Base-by-base conservation (phyloP, 169 alveolate species). In the Nephromyces sp. region DNA sequence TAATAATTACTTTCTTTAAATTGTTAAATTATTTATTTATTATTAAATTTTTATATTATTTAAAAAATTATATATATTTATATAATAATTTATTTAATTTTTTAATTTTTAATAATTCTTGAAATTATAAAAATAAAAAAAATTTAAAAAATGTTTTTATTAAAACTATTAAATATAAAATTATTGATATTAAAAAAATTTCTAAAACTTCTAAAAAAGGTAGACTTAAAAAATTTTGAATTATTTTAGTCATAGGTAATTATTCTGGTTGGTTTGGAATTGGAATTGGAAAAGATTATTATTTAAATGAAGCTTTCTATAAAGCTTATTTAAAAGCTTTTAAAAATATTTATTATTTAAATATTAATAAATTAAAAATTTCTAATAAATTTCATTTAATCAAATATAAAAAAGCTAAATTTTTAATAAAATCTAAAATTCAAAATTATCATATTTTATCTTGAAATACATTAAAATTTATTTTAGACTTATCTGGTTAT, bases 251-350 rank as follows among this genome's bases (percentile, higher is more conserved):
- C 30, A 28, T 70, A 43, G 65, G 66, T 15, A 52, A 24, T 52
- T 62, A 71, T 33, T n/a, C 53, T 15, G 34, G 34, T n/a, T 27
- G 67, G 28, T 29, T 52, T 52, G 61, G 67, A 32, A 53, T 71
- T 25, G 52, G 35, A 30, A 8, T 15, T 71, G 1, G 24, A 33
- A 53, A 71, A 6, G 30, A 53, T 52, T 71, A 28, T 57, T 57
- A 53, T 30, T 27, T 53, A 71, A 61, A 71, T 27, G 43, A 25
- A 29, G 35, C 52, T 28, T 63, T 53, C 8, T 30, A 28, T 31
- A 67, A 32, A 6, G 74, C 74, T 51, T 33, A 66, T 31, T 6
- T 29, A 31, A 2, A 29, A 51, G 74, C 74, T 1, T 67, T 67
- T 67, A 67, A 67, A 53, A 53, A 52, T 29, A 52, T 52, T 31